Evolutionary conservation across 768 basidiomycete species (phyloP), one percentile per base, ranked within the genome.

Genomic region (Suillus alpinus): DNA sequence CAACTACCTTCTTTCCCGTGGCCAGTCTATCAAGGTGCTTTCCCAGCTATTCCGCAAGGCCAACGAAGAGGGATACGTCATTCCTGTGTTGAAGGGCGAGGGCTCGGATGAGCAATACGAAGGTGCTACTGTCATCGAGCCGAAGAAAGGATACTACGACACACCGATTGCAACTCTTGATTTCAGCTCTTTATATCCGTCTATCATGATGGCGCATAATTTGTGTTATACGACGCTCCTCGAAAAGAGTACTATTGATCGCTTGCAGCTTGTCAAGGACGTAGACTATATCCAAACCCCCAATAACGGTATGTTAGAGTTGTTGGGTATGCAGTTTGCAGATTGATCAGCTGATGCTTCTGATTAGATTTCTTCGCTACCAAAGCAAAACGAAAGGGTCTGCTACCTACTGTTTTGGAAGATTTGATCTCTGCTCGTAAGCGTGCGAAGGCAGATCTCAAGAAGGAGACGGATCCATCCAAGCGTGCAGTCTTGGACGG

Each of bases 201-300:
- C 97, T 0, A 98, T 99, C 76, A 99, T 99, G 97, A 98, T 98
- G 95, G 97, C 96, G 2, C 97, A 99, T 75, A 99, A 99, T 71
- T 78, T 99, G 0, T 99, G 97, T 73, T 99, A 98, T 70, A 98
- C 97, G 0, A 98, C 97, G 0, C 80, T 98, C n/a, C 73, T 98
- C 40, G 92, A 97, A 63, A 90, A 86, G 71, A 47, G 60, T 6
- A 90, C 89, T 0, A 88, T 96, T 13, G 89, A 94, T 20, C 83
- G 91, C 20, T 77, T 98, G 14, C 76, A 80, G 8, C 80, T 98
- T 20, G 83, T 85, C 37, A 93, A 91, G 70, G 94, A 92, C 63
- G 81, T 87, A 7, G 96, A 99, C 74, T 99, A 97, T 69, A 88
- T 92, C 59, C 86, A 91, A 68, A 98, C 97, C 1, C 97, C 97